Base-by-base conservation (phyloP, 768 basidiomycete species). In the Pleurotus pulmonarius region DNA sequence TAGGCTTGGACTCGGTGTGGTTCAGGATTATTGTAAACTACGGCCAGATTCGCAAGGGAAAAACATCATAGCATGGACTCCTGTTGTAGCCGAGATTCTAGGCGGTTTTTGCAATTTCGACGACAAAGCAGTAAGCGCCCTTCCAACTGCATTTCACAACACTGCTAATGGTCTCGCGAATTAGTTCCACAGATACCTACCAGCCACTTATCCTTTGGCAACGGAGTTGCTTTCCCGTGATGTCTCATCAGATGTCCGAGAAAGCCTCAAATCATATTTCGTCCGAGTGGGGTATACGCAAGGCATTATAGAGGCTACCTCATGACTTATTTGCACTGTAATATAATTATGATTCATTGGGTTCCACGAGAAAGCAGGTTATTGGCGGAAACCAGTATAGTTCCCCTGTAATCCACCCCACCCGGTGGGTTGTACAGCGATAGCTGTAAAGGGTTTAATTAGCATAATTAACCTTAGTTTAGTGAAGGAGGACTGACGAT, bases 51-150 rank as follows among this genome's bases (percentile, higher is more conserved):
- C 87, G 3, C 96, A 98, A 71, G 85, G 86, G 51, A 93, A 98
- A 73, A 98, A 97, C 67, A 95, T 99, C 57, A 70, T 86, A 12
- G 96, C 97, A 0, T 99, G 97, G 97, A 96, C 93, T 18, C 97
- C 97, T n/a, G 97, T 99, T 26, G 88, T 98, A n/a, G 88, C 87
- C 8, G 95, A 98, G 67, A 91, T 97, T 47, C 66, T 99, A 7
- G 86, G 92, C 57, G 97, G 97, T 5, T 94, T 93, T 67, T 86
- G 86, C 67, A 81, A 82, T 18, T 92, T 98, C 61, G 94, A 98
- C 64, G 88, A 93, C 61, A 93, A 89, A 66, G 87, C 90, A 38
- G 96, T 98, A 65, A 73, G 95, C 74, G 38, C 13, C 51, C 51
- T 51, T 49, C 15, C n/a, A 37, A 9, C 16, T 24, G 43, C 45